phyloP scores from a whole-genome alignment of 352 stramenopile genomes.

The Pythium brassicae region DNA sequence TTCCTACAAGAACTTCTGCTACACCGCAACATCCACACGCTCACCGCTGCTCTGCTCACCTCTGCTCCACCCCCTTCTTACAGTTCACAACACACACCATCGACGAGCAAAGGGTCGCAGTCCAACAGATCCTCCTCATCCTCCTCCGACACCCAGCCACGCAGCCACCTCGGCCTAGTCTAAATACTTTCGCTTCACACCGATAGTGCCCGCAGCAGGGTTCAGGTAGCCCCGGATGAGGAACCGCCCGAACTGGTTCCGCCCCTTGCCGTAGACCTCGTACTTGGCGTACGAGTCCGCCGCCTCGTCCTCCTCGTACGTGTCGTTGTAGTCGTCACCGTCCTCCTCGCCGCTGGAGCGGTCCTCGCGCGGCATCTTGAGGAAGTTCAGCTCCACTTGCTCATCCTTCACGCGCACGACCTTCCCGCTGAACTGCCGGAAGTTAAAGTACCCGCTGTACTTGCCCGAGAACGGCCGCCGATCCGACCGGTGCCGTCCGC shows the following conservation, averaged over 20 bases:
- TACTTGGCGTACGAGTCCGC: conserved; percentile 26
- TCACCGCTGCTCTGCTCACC: no score
- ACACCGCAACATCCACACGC: no score
- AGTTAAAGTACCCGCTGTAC: conserved; percentile 68
- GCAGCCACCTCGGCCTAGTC: conserved; percentile 15
- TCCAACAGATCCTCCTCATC: not conserved
- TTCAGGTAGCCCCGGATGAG: conserved; percentile 65
- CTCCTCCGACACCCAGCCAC: not conserved
- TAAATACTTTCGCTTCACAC: conserved; percentile 56
- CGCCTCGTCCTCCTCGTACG: conserved; percentile 19
- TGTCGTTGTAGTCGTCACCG: conserved; percentile 21
- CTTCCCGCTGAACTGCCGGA: conserved; percentile 62
- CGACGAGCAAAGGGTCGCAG: no score
- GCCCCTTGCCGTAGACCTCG: conserved; percentile 58
- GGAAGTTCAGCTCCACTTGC: conserved; percentile 60
- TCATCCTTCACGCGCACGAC: conserved; percentile 56
- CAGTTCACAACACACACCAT: no score
- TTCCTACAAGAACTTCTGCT: no score
- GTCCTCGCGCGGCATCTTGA: conserved; percentile 31
- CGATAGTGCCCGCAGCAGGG: conserved; percentile 33
- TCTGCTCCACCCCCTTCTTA: no score
- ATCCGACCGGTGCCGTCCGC: conserved; percentile 29
- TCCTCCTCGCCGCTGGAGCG: conserved; percentile 15
- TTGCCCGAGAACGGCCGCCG: conserved; percentile 58
- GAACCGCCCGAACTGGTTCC: conserved; percentile 65